Base-by-base conservation (phyloP, 345 rosid species). In the Syzygium aqueum region DNA sequence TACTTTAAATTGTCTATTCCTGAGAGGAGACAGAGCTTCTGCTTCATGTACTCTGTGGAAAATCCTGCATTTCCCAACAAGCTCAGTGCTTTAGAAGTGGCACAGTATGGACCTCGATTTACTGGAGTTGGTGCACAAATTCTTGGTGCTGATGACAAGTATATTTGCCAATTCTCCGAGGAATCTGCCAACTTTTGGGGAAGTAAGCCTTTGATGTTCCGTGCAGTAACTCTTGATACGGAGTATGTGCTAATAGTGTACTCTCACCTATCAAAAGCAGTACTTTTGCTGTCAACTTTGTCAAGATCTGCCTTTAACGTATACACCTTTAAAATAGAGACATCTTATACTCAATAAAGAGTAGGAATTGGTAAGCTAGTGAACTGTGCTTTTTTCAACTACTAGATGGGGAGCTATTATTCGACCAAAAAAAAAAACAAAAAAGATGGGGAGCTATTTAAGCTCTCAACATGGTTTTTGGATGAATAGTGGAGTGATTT, bases 41-140 rank as follows among this genome's bases (percentile, higher is more conserved):
- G 98, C 91, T 95, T 97, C 89, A 97, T 97, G 97, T 97, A 96
- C 86, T 92, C 98, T 2, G 92, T 96, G 84, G 98, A 96, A 93
- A 97, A 91, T 90, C 99, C 99, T 7, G 94, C 95, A 15, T 97
- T 97, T 84, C 88, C 86, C 50, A 91, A 89, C 84, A 93, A 89
- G 57, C 84, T 95, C 88, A 91, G 94, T 16, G 88, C 93, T 5
- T 87, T 94, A 49, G 99, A 97, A 27, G 51, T 51, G 77, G 92
- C 89, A 65, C 94, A 92, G 59, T 88, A 95, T 59, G 99, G 99
- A 85, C 89, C 95, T 17, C 89, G 97, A 84, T 94, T 89, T 89
- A 94, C 97, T 15, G 99, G 99, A 73, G 98, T 95, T 37, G 98
- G 97, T 87, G 98, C 97, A 61, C 99, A 97, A 90, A 95, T 97